Evolutionary conservation across 2,329 filamentous ascomycete species (phyloP), one percentile per base, ranked within the genome.

Genomic region (Botrytis squamosa): DNA sequence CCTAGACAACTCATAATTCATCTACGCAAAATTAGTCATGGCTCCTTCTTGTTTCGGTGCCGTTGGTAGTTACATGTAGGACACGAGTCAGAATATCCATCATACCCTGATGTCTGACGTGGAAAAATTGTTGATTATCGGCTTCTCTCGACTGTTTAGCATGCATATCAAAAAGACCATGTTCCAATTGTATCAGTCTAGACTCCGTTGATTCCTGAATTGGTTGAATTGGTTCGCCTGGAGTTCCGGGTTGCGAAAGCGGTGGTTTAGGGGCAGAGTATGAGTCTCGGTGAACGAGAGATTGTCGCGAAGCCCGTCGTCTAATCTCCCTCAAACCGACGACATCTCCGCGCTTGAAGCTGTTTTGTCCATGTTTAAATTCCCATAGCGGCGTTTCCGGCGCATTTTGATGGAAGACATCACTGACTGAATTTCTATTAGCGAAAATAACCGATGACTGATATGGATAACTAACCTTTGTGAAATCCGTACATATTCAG

Each of bases 401-500:
- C 62, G 93, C 95, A 18, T 94, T 94, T 6, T 94, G 97, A 82
- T 98, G 95, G 81, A 98, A 99, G 36, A 98, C 96, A 82, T 99
- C 96, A 85, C 96, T 98, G 80, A 98, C 96, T 98, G 79, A 59
- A 74, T 44, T 75, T 69, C 69, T n/a, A 36, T 71, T 69, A 77
- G 73, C 63, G 44, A 59, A 38, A 40, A 63, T 75, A 38, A 70
- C 72, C 42, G 67, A 60, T 80, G 81, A 65, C 78, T 68, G 76
- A 36, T 42, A 46, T 49, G 70, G 70, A 8, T 25, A 72, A 77
- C 82, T 68, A 83, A 97, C 95, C 95, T 92, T 99, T 99, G 82
- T 99, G 96, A 83, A 99, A 99, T 10, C 96, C 96, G 79, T 99
- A 99, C 96, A 99, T 99, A 82, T 99, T 99, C 69, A 99, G 85